Conservation (phyloP, 108 stramenopile genomes). For the Pelagomonas calceolata region DNA sequence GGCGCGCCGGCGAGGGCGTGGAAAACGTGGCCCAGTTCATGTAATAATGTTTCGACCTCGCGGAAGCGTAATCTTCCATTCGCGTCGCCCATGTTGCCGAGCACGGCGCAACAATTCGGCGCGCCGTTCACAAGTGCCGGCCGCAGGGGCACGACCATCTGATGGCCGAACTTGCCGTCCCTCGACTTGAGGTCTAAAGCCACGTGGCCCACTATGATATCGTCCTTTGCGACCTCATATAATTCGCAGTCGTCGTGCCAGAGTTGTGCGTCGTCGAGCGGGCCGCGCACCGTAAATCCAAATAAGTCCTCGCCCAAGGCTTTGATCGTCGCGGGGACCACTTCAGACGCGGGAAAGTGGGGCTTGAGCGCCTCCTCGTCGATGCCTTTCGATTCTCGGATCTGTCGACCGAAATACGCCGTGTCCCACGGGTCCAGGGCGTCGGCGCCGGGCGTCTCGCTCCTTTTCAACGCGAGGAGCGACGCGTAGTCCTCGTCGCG, state of each 20-base stretch:
- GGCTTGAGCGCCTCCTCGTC: conserved; percentile 16
- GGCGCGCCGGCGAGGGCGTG: conserved; percentile 17
- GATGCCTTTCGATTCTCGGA: conserved; percentile 10
- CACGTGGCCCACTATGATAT: conserved; percentile 10
- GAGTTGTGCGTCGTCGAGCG: conserved; percentile 8
- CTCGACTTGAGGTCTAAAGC: conserved; percentile 16
- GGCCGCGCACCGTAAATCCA: conserved; percentile 8
- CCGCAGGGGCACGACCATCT: conserved; percentile 17
- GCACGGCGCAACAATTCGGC: no score
- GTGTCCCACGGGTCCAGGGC: conserved; percentile 19
- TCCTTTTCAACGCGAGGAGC: conserved; percentile 7
- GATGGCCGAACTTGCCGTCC: conserved; percentile 18
- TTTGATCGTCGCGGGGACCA: conserved; percentile 8
- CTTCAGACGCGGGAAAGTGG: conserved; percentile 17
- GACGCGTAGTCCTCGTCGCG: conserved; percentile 1
- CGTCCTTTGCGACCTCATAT: conserved; percentile 9
- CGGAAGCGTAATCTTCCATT: conserved; percentile 15
- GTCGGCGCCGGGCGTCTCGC: conserved; percentile 6
- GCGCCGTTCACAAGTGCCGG: conserved; percentile 8
- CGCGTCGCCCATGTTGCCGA: neutral
- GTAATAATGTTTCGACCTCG: conserved; percentile 26
- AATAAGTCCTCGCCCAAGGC: conserved; percentile 15
- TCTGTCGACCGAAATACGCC: conserved; percentile 12
- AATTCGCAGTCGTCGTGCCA: conserved; percentile 23
- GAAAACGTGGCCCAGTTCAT: conserved; percentile 19